Base-by-base conservation (phyloP, 2,329 filamentous ascomycete species). In the Aschersonia sp. region DNA sequence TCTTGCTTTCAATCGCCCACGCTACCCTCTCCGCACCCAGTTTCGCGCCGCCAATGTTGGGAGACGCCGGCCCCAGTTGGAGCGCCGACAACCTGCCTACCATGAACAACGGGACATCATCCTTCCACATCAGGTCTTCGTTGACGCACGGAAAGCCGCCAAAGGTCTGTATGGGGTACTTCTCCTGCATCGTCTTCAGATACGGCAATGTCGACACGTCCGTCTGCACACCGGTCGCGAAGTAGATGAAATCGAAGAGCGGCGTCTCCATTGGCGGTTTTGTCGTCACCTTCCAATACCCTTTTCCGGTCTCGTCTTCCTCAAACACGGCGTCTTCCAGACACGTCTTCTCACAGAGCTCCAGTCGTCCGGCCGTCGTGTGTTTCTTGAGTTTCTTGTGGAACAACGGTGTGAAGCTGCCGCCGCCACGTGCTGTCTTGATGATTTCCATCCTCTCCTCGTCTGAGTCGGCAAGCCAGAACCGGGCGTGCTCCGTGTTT, bases 381-480 rank as follows among this genome's bases (percentile, higher is more conserved):
- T 85, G 78, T 5, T 73, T 65, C 59, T 82, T 78, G 5, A 88
- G 63, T n/a, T 79, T 71, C 59, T 82, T 85, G 52, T 78, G 68
- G 60, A 80, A 88, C 0, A 71, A 67, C 0, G 83, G 80, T 4
- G 80, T 88, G 53, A 89, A 77, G 61, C 82, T 88, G n/a, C 85
- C 85, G 2, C 86, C 86, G 12, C 82, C 80, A 5, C 84, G 73
- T 0, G 85, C 85, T 43, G 69, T 63, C 52, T 73, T 71, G 52
- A 85, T 73, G 62, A 85, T 83, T 38, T 79, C 71, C 31, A 81
- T 71, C 3, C 84, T 73, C 61, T 89, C 75, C 30, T 79, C 73
- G 51, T 87, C 81, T 5, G 75, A 77, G 54, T 89, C 84, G 3
- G 84, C 83, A 5, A 77, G 78, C 82, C 84, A 89, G 61, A 89